These are phyloP conservation scores for Rhizopus arrhizus DNA, from an alignment of 371 early-diverging fungal genomes.

Conservation along the genomic window DNA sequence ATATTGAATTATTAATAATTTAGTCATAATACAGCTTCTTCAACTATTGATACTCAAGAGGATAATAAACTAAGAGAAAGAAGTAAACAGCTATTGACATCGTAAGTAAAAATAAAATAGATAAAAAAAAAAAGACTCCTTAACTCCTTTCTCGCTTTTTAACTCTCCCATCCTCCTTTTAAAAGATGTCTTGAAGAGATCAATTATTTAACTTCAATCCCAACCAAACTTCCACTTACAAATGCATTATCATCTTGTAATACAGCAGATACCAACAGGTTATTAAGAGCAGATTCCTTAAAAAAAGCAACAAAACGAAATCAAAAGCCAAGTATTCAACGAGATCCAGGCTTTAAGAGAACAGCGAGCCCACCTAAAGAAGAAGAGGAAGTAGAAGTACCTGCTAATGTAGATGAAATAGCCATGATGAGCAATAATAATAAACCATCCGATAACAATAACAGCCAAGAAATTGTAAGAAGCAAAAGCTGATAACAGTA, in stretches of 20 bases:
- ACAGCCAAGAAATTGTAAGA: not conserved
- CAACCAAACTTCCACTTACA: slow-evolving; percentile 44
- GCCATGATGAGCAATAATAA: slow-evolving; percentile 44
- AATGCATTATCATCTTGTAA: slow-evolving; percentile 21
- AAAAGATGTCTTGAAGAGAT: slow-evolving; percentile 68
- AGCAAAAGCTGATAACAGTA: not conserved
- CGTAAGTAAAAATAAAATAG: slow-evolving; percentile 49
- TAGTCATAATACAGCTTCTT: slow-evolving; percentile 20
- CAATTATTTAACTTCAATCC: slow-evolving; percentile 57
- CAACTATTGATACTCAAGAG: slow-evolving; percentile 6
- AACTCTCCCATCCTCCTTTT: not conserved
- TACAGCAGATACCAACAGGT: not conserved
- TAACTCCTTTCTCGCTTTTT: not conserved
- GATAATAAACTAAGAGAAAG: slow-evolving; percentile 49
- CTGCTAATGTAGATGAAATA: slow-evolving; percentile 55
- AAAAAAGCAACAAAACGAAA: not conserved
- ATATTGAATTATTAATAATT: slow-evolving; percentile 6
- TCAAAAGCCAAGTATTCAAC: slow-evolving; percentile 1
- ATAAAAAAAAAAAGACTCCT: too few species aligned
- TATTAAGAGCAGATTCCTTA: not conserved
- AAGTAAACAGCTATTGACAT: slow-evolving; percentile 77
- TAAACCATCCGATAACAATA: not conserved
- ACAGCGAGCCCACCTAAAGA: slow-evolving; percentile 9
- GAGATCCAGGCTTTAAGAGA: slow-evolving; percentile 1
- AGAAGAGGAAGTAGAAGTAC: slow-evolving; percentile 31